These are phyloP conservation scores for Saccharomyces hybrid DNA, from an alignment of 1,139 yeast genomes.

Conservation along the genomic window DNA sequence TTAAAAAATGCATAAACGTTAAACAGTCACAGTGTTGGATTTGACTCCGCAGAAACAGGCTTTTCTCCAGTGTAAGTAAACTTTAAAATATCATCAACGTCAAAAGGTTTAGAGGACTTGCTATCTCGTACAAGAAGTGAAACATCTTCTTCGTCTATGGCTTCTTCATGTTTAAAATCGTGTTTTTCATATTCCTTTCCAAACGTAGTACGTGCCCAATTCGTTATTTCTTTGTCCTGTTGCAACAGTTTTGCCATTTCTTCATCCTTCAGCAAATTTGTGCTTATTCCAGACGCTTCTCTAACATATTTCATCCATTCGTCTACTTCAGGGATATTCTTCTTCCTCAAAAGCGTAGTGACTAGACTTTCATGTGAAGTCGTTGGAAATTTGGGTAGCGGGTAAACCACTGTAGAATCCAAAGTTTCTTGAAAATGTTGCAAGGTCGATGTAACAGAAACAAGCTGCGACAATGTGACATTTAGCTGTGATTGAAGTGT, in stretches of 20 bases:
- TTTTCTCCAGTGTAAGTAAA: constrained; percentile 38
- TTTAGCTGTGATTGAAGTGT: constrained; percentile 74
- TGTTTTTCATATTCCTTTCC: constrained; percentile 49
- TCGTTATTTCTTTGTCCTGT: constrained; percentile 48
- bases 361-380: constrained; percentile 74
- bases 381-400: constrained; percentile 77
- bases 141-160: neutral
- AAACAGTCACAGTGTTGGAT: neutral
- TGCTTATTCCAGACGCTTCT: constrained; percentile 33
- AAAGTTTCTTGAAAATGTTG: constrained; percentile 54
- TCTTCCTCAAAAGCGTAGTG: constrained; percentile 77
- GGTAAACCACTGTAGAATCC: constrained; percentile 67
- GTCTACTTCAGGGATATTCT: constrained; percentile 82
- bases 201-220: constrained; percentile 53
- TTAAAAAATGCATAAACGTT: neutral
- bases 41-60: neutral
- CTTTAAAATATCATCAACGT: constrained; percentile 33
- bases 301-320: constrained; percentile 70
- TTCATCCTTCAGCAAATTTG: constrained; percentile 14
- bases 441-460: constrained; percentile 62
- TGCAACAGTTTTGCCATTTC: constrained; percentile 26
- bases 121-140: neutral
- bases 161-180: constrained; percentile 43
- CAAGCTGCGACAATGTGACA: constrained; percentile 72
- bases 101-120: constrained; percentile 27